Base-by-base conservation (phyloP, 345 rosid species). In the Reutealis trisperma region DNA sequence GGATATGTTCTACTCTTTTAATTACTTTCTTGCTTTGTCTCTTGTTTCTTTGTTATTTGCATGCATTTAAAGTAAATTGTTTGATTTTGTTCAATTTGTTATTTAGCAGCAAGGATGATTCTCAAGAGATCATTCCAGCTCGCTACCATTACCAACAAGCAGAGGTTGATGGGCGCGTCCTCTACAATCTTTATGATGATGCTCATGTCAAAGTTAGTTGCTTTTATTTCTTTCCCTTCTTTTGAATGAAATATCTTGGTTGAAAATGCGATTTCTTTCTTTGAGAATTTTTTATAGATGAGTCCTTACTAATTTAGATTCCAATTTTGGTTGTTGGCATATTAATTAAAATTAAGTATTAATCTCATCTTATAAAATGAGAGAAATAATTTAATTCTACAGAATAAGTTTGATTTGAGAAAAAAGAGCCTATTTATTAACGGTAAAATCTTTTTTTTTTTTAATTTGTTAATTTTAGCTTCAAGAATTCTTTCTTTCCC, bases 121-220 rank as follows among this genome's bases (percentile, higher is more conserved):
- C 54, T 7, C 87, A 85, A 12, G 85, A 81, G 45, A n/a, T 80
- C 1, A 73, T 85, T 49, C 86, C 30, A 34, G 93, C 93, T 3
- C 79, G 79, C 19, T n/a, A 81, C 68, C 96, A 94, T 58, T 92
- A 74, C 24, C 67, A 27, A 0, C 63, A 63, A 54, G 96, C 92
- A 0, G 47, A 78, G 27, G 90, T 92, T 21, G 97, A 91, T 76
- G 87, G 90, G 34, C 59, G n/a, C 9, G 10, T 69, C 11, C 24
- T 55, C 0, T 91, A 80, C 66, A 63, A 84, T 57, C 89, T 94
- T 45, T 62, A 83, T 24, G 93, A 92, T 45, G 87, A 89, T 81
- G 97, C 94, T 6, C 75, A 86, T 74, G 97, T 94, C 18, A 55
- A 90, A 63, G 97, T 86, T 49, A 84, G 83, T 79, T 65, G 21